A percentile compares a stretch with the other conserved stretches of the same genome.
Evolutionary conservation across 768 basidiomycete genomes (phyloP).

Genomic region (Agaricus subrufescens): DNA sequence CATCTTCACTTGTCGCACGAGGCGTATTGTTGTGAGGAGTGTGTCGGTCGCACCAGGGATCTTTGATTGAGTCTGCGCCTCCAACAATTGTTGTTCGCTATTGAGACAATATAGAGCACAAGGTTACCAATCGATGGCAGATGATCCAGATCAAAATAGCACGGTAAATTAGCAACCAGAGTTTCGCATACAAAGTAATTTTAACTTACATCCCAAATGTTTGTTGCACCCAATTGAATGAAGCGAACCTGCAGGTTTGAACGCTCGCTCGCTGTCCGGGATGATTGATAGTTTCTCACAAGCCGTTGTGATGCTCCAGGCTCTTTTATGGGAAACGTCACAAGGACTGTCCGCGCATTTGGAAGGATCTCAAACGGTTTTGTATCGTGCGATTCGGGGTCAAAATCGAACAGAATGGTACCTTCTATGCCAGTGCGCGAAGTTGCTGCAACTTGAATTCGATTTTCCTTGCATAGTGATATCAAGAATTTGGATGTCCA

Average conservation of each 20-base stretch:
- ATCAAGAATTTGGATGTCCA: conserved; percentile 63
- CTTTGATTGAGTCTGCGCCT: neutral
- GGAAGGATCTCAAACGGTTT: conserved; percentile 44
- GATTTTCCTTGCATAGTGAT: conserved; percentile 39
- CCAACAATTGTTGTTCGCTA: neutral
- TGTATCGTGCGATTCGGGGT: conserved; percentile 41
- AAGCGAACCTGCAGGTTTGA: conserved; percentile 28
- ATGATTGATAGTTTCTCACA: conserved; percentile 39
- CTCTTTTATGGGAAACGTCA: conserved; percentile 50
- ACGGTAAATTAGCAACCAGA: neutral
- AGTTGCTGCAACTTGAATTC: conserved; percentile 45
- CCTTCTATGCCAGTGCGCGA: conserved; percentile 44
- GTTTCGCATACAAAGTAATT: neutral
- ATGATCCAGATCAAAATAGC: neutral
- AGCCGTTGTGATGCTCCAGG: conserved; percentile 43
- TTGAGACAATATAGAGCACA: neutral
- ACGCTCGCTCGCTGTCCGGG: conserved; percentile 3
- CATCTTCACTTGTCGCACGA: conserved; percentile 48
- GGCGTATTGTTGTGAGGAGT: conserved; percentile 39
- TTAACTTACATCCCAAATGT: conserved; percentile 55
- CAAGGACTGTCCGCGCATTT: conserved; percentile 47
- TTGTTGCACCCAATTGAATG: conserved; percentile 57
- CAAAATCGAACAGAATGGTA: conserved; percentile 53
- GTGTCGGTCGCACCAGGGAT: conserved; percentile 49
- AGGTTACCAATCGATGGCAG: neutral